Evolutionary conservation across 257 asterid species (phyloP), one percentile per base, ranked within the genome.

Genomic region (Petrea volubilis): DNA sequence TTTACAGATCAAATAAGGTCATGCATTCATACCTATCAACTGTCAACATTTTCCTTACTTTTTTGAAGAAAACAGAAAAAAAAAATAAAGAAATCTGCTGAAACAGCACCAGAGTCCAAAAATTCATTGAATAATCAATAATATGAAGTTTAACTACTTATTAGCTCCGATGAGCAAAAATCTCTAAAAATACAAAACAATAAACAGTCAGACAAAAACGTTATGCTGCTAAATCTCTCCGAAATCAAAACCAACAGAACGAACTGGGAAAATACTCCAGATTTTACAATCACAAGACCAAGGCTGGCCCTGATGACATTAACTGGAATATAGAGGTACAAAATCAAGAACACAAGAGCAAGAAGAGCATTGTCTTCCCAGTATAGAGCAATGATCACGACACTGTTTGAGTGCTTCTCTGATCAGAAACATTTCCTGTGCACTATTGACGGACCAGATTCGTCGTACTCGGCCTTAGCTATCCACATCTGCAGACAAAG

Each of bases 371-470:
- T 47, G 20, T 25, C 60, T 31, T 31, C 71, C 43, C 33, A 46
- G 60, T 1, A 36, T 20, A 10, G 14, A 20, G 56, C 50, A 40
- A 68, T 33, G 24, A 53, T 20, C 27, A 63, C 36, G 36, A 44
- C 44, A 27, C 1, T 0, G 41, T 17, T 6, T 18, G 13, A n/a
- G 0, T 47, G 56, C 46, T 46, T 78, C 72, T 20, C 72, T 20
- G 57, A 24, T 62, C 43, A 78, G 77, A 78, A 78, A 59, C 83
- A 73, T 74, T 77, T 77, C 72, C 81, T 67, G 60, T 77, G 81
- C 69, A 77, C 81, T 52, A 77, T 72, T 28, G 81, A 77, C 9
- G 81, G 81, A 5, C 81, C 81, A 5, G 81, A 77, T 15, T 77
- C 78, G 43, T 72, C 78, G 14, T 77, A 77, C 72, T 77, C 78